A percentile compares a stretch with the other conserved stretches of the same genome.
Evolutionary conservation across 768 basidiomycete species (phyloP).

Genomic region (Suillus hirtellus): DNA sequence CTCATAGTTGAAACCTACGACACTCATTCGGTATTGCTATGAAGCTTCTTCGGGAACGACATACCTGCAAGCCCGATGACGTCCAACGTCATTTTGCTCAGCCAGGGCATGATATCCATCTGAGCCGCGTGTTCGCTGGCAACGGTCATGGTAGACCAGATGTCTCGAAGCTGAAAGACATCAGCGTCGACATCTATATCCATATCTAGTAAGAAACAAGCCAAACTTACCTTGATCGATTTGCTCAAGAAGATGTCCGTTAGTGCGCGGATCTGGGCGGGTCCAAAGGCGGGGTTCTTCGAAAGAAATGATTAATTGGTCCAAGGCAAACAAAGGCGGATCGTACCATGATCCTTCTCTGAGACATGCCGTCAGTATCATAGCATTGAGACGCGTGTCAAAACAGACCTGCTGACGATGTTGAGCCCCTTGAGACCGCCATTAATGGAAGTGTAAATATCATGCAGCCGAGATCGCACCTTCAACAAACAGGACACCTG

Average conservation of each 20-base stretch:
- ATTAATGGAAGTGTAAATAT: background rate
- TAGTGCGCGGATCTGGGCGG: slow-evolving; percentile 55
- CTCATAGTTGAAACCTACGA: slow-evolving; percentile 39
- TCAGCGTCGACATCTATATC: background rate
- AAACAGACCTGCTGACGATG: slow-evolving; percentile 41
- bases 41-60: background rate
- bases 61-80: slow-evolving; percentile 44
- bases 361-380: background rate
- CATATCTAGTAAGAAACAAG: slow-evolving; percentile 10
- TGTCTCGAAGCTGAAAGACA: slow-evolving; percentile 46
- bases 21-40: background rate
- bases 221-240: slow-evolving; percentile 42
- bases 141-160: slow-evolving; percentile 40
- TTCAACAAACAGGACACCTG: slow-evolving; percentile 52
- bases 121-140: slow-evolving; percentile 18
- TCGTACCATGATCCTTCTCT: slow-evolving; percentile 33
- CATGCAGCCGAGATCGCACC: slow-evolving; percentile 15
- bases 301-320: background rate
- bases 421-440: slow-evolving; percentile 25
- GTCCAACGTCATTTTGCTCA: slow-evolving; percentile 39
- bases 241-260: slow-evolving; percentile 60
- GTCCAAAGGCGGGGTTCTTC: slow-evolving; percentile 69
- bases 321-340: too few species aligned
- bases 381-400: background rate
- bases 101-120: slow-evolving; percentile 36